Conservation (phyloP, 2,329 filamentous ascomycete species). For the Neofusicoccum kwambonambiense region DNA sequence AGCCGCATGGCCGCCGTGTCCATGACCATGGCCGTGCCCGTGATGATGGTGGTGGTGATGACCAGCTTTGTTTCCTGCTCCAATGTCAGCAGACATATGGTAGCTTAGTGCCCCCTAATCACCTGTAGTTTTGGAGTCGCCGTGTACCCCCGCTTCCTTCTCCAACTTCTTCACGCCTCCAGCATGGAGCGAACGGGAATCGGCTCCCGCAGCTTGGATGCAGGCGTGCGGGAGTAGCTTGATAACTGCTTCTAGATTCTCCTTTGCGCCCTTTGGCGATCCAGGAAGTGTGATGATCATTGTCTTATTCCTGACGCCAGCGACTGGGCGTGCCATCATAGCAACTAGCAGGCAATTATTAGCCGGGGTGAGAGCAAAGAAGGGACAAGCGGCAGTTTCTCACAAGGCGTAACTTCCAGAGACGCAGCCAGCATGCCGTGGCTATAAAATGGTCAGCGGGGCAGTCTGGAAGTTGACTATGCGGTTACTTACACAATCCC, state of each 20-base stretch:
- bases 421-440: conserved; percentile 92
- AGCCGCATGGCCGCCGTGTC: conserved; percentile 50
- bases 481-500: conserved; percentile 67
- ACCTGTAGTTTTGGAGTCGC: conserved; percentile 25
- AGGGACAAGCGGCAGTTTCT: conserved; percentile 35
- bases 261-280: conserved; percentile 90
- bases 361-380: background rate
- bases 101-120: background rate
- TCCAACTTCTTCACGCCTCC: conserved; percentile 84
- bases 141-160: conserved; percentile 68
- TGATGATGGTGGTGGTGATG: conserved; percentile 43
- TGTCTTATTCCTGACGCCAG: conserved; percentile 77
- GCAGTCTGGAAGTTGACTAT: background rate
- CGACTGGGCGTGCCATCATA: conserved; percentile 92
- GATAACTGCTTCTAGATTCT: conserved; percentile 86
- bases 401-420: conserved; percentile 83
- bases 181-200: conserved; percentile 75
- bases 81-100: background rate
- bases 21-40: conserved; percentile 61
- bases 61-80: conserved; percentile 19
- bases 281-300: conserved; percentile 88
- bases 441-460: conserved; percentile 33
- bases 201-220: conserved; percentile 76
- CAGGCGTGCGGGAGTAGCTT: conserved; percentile 96
- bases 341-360: conserved; percentile 65